phyloP scores from a whole-genome alignment of 2,329 filamentous ascomycete genomes.

The Pseudophaeomoniella oleicola region DNA sequence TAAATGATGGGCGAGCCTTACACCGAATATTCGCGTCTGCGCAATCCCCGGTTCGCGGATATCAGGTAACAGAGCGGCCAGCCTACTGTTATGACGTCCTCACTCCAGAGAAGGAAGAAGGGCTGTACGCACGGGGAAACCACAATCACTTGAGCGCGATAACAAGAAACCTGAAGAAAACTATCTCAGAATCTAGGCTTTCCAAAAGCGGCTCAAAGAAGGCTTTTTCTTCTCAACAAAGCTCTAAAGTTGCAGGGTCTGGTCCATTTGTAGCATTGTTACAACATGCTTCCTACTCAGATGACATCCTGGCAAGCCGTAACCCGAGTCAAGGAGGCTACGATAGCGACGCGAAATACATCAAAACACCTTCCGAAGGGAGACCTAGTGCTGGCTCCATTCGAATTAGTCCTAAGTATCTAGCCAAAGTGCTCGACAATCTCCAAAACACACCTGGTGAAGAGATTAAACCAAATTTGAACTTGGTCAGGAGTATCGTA shows the following conservation, averaged over 20 bases:
- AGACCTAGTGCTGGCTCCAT: slow-evolving; percentile 6
- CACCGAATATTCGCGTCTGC: background rate
- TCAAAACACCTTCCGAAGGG: slow-evolving; percentile 7
- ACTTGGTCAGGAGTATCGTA: no score
- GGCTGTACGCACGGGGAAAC: background rate
- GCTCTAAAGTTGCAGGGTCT: background rate
- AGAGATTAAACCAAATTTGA: background rate
- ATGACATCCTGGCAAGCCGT: slow-evolving; percentile 10
- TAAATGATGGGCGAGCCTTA: background rate
- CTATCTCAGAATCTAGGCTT: slow-evolving; percentile 9
- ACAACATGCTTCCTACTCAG: slow-evolving; percentile 7
- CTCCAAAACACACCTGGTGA: background rate
- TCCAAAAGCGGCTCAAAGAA: slow-evolving; percentile 8
- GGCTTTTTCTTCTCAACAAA: background rate
- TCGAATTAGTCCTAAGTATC: slow-evolving; percentile 4
- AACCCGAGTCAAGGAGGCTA: slow-evolving; percentile 10
- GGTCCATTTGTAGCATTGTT: slow-evolving; percentile 1
- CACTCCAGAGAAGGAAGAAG: background rate
- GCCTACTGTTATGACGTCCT: background rate
- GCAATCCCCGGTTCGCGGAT: background rate
- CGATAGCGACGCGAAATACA: slow-evolving; percentile 13
- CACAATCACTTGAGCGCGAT: background rate
- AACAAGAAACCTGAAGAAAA: background rate
- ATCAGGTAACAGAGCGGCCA: background rate
- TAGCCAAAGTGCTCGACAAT: background rate